Evolutionary conservation across 139 green algal genomes (phyloP), one percentile per base, ranked within the genome.

Genomic region (Gonium pectorale): DNA sequence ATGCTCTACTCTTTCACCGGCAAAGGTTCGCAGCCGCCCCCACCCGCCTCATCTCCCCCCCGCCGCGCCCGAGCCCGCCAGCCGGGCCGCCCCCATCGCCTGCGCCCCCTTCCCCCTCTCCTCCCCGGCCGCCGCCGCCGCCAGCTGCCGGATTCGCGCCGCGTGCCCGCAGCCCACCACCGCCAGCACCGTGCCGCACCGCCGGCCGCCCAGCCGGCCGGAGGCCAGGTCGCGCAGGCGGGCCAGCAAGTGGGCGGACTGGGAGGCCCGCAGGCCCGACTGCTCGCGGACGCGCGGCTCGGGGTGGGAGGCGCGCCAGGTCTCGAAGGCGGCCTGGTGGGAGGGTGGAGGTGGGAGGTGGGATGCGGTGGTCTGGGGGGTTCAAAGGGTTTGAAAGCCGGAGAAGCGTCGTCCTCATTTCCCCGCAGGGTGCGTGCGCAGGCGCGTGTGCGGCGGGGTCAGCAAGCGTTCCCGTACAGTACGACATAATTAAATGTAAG

Each of bases 121-220:
- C 29, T 13, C 3, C 44, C 8, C 44, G 44, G 15, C 31, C 19
- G 29, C 13, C 37, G 27, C 73, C 73, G 31, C 27, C 59, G 9
- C 1, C 75, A 62, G 41, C 59, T n/a, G 22, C 15, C 75, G 40
- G 19, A 82, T 26, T 59, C 75, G 41, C 31, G 8, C 40, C 40
- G 75, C 75, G 51, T 35, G 8, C 4, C 44, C 75, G n/a, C 40
- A 19, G n/a, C 75, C 40, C 75, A 82, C 44, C 75, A 82, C 75
- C 38, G 75, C 75, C 75, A 82, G 59, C 31, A 72, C 0, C 38
- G 31, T 29, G 7, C 29, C 31, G 75, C 75, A 82, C 40, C 29
- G 51, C 6, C 75, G 59, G 24, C 75, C 75, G 40, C 75, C 75
- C 41, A 82, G 17, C 75, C 75, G 59, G 8, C 75, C 75, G 7